These are phyloP conservation scores for Gracilaria gracilis DNA, from an alignment of 23 red algal genomes.

Conservation along the genomic window DNA sequence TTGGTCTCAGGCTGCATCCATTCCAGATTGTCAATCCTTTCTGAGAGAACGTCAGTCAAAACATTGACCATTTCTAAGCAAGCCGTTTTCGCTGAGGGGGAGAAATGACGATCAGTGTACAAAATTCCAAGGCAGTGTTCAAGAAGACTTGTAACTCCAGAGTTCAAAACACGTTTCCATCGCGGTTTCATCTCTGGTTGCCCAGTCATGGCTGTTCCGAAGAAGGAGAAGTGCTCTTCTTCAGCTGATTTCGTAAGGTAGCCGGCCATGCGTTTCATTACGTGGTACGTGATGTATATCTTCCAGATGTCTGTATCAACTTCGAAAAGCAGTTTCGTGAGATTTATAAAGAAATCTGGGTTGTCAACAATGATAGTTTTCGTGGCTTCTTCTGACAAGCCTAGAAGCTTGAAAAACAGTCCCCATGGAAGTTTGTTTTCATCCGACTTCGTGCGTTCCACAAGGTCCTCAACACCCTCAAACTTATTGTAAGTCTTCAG, in stretches of 20 bases:
- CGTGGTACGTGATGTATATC: conserved; percentile 64
- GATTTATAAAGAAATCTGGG: conserved; percentile 49
- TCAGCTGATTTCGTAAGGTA: conserved; percentile 39
- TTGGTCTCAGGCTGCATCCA: conserved; percentile 84
- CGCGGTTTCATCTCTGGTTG: conserved; percentile 72
- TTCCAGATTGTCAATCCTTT: conserved; percentile 50
- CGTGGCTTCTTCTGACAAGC: conserved; percentile 28
- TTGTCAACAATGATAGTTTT: conserved; percentile 70
- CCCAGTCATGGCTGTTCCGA: conserved; percentile 68
- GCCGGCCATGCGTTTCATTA: conserved; percentile 40
- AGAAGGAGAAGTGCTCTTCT: conserved; percentile 70
- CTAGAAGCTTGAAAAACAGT: conserved; percentile 55
- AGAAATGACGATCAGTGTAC: conserved; percentile 72
- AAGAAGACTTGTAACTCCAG: conserved; percentile 38
- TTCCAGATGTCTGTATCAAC: conserved; percentile 31
- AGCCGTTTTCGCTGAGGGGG: conserved; percentile 56
- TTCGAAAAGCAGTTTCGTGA: conserved; percentile 53
- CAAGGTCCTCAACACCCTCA: conserved; percentile 55
- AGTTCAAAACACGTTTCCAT: conserved; percentile 75
- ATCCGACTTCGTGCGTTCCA: conserved; percentile 1
- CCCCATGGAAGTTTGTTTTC: conserved; percentile 56
- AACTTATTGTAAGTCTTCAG: conserved; percentile 78
- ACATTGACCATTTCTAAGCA: conserved; percentile 72
- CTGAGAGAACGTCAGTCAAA: conserved; percentile 49
- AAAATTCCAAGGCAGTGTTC: conserved; percentile 75